phyloP scores from a whole-genome alignment of 371 early-diverging fungal species.

The Mucor saturninus region DNA sequence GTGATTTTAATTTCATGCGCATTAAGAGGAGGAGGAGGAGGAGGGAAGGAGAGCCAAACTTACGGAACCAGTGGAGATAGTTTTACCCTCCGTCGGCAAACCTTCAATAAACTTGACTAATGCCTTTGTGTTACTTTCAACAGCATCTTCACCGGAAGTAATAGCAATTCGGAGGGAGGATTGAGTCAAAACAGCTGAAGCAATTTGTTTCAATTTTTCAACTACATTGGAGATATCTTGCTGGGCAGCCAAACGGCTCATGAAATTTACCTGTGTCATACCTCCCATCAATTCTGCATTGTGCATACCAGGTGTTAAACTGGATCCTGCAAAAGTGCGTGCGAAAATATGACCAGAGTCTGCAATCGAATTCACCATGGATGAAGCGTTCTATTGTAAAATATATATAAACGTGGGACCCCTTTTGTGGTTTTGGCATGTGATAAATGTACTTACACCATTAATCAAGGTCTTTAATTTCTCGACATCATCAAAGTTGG shows the following conservation, averaged over 20 bases:
- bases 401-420: slow-evolving; percentile 5
- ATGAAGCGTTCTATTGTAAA: slow-evolving; percentile 61
- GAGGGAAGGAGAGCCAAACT: slow-evolving; percentile 11
- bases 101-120: slow-evolving; percentile 58
- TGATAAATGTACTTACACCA: slow-evolving; percentile 52
- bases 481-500: slow-evolving; percentile 78
- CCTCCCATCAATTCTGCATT: slow-evolving; percentile 73
- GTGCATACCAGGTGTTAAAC: slow-evolving; percentile 63
- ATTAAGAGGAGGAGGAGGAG: slow-evolving; percentile 3
- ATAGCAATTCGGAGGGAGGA: slow-evolving; percentile 70
- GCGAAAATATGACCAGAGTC: slow-evolving; percentile 88
- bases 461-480: slow-evolving; percentile 76
- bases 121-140: slow-evolving; percentile 61
- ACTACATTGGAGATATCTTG: slow-evolving; percentile 66
- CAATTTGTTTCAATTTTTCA: slow-evolving; percentile 66
- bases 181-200: slow-evolving; percentile 57
- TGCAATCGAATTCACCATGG: slow-evolving; percentile 81
- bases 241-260: slow-evolving; percentile 68
- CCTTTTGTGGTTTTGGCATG: neutral
- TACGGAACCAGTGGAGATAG: slow-evolving; percentile 25
- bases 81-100: slow-evolving; percentile 38
- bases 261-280: slow-evolving; percentile 80
- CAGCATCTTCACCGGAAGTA: slow-evolving; percentile 68
- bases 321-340: slow-evolving; percentile 71
- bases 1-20: neutral